Percentiles rank a stretch among this genome's conserved stretches.
Evolutionary conservation across 2,329 filamentous ascomycete species (phyloP).

Genomic region (Stachybotrys chlorohalonatus): DNA sequence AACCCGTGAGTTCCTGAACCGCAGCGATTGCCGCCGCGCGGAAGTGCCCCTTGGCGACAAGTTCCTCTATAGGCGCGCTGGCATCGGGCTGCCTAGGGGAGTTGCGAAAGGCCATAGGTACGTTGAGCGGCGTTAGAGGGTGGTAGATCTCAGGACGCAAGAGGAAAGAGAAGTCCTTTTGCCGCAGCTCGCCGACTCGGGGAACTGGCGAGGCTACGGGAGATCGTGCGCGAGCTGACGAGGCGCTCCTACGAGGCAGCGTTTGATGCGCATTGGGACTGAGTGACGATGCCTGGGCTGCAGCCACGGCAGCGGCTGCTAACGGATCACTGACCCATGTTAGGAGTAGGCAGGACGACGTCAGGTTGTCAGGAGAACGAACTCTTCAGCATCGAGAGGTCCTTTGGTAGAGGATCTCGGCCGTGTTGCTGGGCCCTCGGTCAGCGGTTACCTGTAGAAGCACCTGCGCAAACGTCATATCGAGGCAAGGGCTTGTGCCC

Average conservation of each 20-base stretch:
- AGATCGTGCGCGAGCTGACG: conserved; percentile 14
- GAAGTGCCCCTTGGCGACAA: conserved; percentile 69
- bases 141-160: conserved; percentile 78
- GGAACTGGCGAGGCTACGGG: conserved; percentile 16
- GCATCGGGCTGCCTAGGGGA: conserved; percentile 54
- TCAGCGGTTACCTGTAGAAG: background rate
- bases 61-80: conserved; percentile 54
- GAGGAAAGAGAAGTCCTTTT: conserved; percentile 72
- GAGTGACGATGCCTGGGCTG: conserved; percentile 5
- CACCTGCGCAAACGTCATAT: background rate
- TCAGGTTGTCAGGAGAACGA: conserved; percentile 22
- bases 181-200: conserved; percentile 18
- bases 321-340: conserved; percentile 14
- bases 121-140: conserved; percentile 55
- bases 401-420: conserved; percentile 66
- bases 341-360: background rate
- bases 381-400: conserved; percentile 71
- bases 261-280: conserved; percentile 6
- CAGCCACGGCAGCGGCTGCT: conserved; percentile 15
- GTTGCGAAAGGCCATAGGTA: conserved; percentile 59
- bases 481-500: too few relatives aligned
- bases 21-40: conserved; percentile 66
- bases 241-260: conserved; percentile 6
- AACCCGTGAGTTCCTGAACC: conserved; percentile 49
- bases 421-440: conserved; percentile 22